These are phyloP conservation scores for Westerdykella aurantiaca DNA, from an alignment of 2,329 filamentous ascomycete genomes.

Conservation along the genomic window DNA sequence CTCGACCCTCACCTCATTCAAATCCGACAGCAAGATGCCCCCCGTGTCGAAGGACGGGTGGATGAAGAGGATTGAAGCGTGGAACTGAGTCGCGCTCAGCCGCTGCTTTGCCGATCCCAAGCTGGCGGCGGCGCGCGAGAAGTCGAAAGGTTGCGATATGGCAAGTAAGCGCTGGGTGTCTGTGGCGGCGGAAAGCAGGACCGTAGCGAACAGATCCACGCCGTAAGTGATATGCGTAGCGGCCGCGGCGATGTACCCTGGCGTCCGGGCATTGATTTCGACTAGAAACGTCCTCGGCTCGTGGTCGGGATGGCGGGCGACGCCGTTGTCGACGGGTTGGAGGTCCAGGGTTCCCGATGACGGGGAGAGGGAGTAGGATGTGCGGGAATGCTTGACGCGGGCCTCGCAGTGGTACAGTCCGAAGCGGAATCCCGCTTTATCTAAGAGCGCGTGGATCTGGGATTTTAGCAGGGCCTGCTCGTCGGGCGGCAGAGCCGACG, in stretches of 20 bases:
- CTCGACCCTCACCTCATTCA: too few species aligned
- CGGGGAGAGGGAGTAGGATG: slow-evolving; percentile 1
- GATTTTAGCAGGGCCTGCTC: slow-evolving; percentile 1
- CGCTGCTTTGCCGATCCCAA: too few species aligned
- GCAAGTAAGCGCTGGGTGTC: slow-evolving; percentile 9
- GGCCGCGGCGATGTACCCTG: slow-evolving; percentile 6
- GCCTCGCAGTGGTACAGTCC: slow-evolving; percentile 6
- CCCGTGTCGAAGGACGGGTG: too few species aligned
- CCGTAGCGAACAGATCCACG: slow-evolving; percentile 11
- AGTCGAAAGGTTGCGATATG: slow-evolving; percentile 11
- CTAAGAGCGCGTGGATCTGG: not conserved
- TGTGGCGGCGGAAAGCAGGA: slow-evolving; percentile 8
- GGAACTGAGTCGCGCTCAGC: too few species aligned
- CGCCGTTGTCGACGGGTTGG: too few species aligned
- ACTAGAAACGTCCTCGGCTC: slow-evolving; percentile 6
- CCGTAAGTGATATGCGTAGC: slow-evolving; percentile 8
- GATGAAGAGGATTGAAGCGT: too few species aligned
- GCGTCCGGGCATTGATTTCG: slow-evolving; percentile 14
- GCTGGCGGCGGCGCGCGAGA: too few species aligned
- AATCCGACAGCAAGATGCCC: too few species aligned
- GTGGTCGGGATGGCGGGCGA: too few species aligned
- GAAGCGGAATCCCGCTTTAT: not conserved
- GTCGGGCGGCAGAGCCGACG: slow-evolving; percentile 3
- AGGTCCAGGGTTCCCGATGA: slow-evolving; percentile 2
- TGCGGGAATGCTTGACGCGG: slow-evolving; percentile 4